phyloP scores from a whole-genome alignment of 2,329 filamentous ascomycete species.

The Pseudogymnoascus sp. region DNA sequence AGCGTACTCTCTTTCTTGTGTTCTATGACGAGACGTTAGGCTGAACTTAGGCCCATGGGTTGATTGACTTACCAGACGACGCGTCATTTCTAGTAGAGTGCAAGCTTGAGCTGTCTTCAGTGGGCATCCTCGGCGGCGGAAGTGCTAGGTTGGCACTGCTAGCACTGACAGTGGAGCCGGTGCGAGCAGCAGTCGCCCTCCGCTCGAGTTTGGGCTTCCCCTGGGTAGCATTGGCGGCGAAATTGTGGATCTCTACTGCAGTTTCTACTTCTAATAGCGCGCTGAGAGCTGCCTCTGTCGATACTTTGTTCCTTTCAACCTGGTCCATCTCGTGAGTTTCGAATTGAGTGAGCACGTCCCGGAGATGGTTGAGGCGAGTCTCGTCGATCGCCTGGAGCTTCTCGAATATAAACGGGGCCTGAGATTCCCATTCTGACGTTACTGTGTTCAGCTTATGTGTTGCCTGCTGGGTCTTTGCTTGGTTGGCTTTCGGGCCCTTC shows the following conservation, averaged over 20 bases:
- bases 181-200: slow-evolving; percentile 19
- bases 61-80: slow-evolving; percentile 23
- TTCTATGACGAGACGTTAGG: slow-evolving; percentile 33
- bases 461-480: slow-evolving; percentile 70
- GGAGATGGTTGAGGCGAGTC: slow-evolving; percentile 77
- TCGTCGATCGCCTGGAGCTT: slow-evolving; percentile 87
- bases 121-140: slow-evolving; percentile 16
- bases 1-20: slow-evolving; percentile 49
- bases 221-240: slow-evolving; percentile 39
- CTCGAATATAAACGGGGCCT: slow-evolving; percentile 92
- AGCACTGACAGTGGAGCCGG: slow-evolving; percentile 14
- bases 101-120: slow-evolving; percentile 24
- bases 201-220: slow-evolving; percentile 30
- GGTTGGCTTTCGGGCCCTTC: slow-evolving; percentile 70
- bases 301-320: slow-evolving; percentile 66
- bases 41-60: slow-evolving; percentile 16
- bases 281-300: slow-evolving; percentile 73
- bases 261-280: slow-evolving; percentile 81
- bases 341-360: slow-evolving; percentile 85
- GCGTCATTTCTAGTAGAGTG: slow-evolving; percentile 16
- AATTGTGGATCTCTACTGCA: slow-evolving; percentile 75
- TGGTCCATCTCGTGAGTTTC: slow-evolving; percentile 89
- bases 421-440: slow-evolving; percentile 83
- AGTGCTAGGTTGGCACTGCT: slow-evolving; percentile 18
- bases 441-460: slow-evolving; percentile 67